Base-by-base conservation (phyloP, 2,329 filamentous ascomycete species). In the Coniochaeta sp. region DNA sequence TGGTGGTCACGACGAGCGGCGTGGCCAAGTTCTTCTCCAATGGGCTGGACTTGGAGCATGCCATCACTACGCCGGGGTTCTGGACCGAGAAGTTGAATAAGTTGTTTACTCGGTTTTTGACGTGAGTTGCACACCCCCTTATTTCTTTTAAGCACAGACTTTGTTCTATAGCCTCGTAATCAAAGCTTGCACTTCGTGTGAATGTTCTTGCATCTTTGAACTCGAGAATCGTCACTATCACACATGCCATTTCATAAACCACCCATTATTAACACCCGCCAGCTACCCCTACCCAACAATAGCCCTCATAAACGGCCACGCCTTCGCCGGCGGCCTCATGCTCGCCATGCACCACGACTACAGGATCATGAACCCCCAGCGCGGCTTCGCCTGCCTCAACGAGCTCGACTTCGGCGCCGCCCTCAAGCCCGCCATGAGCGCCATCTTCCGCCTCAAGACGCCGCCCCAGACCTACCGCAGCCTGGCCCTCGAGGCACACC, bases 21-120 rank as follows among this genome's bases (percentile, higher is more conserved):
- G 86, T 91, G 53, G 65, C 73, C 49, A 94, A 94, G 64, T 92
- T 92, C 74, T 94, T 87, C 72, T 85, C 79, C 66, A 92, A 92
- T 69, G 89, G 89, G 0, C 77, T 94, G n/a, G 87, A 94, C 65
- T 78, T 91, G 13, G 75, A 82, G 33, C 79, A 87, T 63, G 85
- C 83, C n/a, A 62, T 69, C 27, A 81, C 30, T 6, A 57, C 79
- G 1, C 75, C 81, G 1, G 75, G 74, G 3, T 92, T 87, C 72
- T 81, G 82, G 60, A 69, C 79, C 1, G 65, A 74, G 12, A 73
- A 74, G 49, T 68, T 91, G 10, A 91, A 83, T 68, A 72, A 72
- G 13, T 65, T 91, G 1, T 91, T 84, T 72, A 71, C 74, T 35
- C 75, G 86, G 6, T 69, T 91, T 27, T 63, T 87, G 54, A 85